A percentile compares a stretch with the other conserved stretches of the same genome.
Evolutionary conservation across 163 green algal species (phyloP).

Genomic region (Chlamydomonas reinhardtii): DNA sequence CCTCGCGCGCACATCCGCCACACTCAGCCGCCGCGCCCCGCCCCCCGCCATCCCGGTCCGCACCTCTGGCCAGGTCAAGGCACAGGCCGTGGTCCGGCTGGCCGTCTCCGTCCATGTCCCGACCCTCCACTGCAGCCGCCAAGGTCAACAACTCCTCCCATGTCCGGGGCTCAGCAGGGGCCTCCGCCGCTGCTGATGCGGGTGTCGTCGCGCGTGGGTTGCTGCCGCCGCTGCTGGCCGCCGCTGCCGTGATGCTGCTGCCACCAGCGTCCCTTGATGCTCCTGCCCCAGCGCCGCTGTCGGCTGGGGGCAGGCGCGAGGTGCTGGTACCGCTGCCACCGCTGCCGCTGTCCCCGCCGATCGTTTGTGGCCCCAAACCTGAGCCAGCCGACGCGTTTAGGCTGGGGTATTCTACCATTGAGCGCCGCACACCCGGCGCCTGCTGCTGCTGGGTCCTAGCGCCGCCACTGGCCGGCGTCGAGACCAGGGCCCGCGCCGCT

Average conservation of each 20-base stretch:
- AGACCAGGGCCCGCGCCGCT: not conserved
- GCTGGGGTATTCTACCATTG: too few species aligned
- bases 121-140: not conserved
- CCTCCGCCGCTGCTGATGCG: too few species aligned
- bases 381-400: too few species aligned
- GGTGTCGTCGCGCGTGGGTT: not conserved
- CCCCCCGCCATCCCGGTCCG: too few species aligned
- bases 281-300: not conserved
- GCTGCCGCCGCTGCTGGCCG: not conserved
- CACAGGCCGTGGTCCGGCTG: slow-evolving; percentile 8
- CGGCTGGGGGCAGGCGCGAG: not conserved
- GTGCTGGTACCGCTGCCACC: too few species aligned
- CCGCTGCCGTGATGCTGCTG: not conserved
- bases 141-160: slow-evolving; percentile 1
- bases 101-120: slow-evolving; percentile 1
- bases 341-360: too few species aligned
- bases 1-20: too few species aligned
- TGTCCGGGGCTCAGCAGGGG: not conserved
- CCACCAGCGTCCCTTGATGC: not conserved
- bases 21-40: not conserved
- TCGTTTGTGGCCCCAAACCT: too few species aligned
- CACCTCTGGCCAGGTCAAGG: not conserved
- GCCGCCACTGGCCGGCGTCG: not conserved
- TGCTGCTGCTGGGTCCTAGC: too few species aligned
- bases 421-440: too few species aligned